Base-by-base conservation (phyloP, 768 basidiomycete species). In the Naganishia kalamii region DNA sequence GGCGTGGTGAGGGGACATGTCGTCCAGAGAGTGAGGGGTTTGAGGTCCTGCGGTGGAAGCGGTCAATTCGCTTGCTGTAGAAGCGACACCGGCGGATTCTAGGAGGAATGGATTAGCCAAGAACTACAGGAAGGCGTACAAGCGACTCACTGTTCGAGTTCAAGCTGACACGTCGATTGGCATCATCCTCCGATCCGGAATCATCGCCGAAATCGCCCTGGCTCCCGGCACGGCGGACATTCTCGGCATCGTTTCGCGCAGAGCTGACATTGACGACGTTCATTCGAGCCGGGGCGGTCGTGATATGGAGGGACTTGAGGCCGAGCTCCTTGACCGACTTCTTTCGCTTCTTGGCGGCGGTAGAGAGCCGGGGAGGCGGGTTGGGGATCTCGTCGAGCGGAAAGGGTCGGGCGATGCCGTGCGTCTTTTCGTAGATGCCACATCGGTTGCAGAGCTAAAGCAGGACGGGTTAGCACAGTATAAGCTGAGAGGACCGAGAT, bases 391-490 rank as follows among this genome's bases (percentile, higher is more conserved):
- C 62, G 30, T 49, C 63, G 40, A 52, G 50, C 3, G 40, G 41
- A n/a, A 64, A 17, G 10, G 63, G 63, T 33, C 63, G 50, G 4
- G 50, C 37, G 17, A 30, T 30, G 5, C 52, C 41, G 50, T 64
- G 63, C 7, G 63, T 52, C 19, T 52, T 51, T 57, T 64, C 63
- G 41, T 64, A 64, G 35, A 64, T 64, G 12, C 63, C 63, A 48
- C 63, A 64, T 43, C 63, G 63, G 43, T 64, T 64, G 51, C 63
- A 64, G 10, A 64, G 63, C 63, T 64, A 23, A 17, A 11, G 8
- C 15, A 48, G 23, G n/a, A 33, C 3, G 29, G 35, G 35, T 21
- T 12, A 35, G 19, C 25, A 8, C n/a, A 12, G 44, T 25, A 37
- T 30, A 30, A 8, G n/a, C 32, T 8, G 13, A 23, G 21, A 27